phyloP scores from a whole-genome alignment of 1,284 basidiomycete species.

The Moesziomyces sp. region DNA sequence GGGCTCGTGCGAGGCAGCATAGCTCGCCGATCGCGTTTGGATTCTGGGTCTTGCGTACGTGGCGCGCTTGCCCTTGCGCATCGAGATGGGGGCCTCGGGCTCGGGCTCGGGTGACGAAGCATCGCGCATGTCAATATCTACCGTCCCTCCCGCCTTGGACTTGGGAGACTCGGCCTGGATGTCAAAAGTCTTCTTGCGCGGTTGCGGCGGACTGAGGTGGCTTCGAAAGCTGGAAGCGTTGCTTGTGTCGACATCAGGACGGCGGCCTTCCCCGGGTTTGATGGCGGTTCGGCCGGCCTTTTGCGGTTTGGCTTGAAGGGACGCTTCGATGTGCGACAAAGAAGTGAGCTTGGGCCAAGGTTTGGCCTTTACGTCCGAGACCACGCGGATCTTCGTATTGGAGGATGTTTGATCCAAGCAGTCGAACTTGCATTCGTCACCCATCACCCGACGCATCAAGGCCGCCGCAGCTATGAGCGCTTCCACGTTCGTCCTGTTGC shows the following conservation, averaged over 20 bases:
- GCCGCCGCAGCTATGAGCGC: slow-evolving; percentile 3
- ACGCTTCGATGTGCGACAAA: no score
- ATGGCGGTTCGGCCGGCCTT: slow-evolving; percentile 13
- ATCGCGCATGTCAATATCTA: slow-evolving; percentile 14
- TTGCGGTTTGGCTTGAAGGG: no score
- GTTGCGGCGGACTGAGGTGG: neutral
- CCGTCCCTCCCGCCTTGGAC: neutral
- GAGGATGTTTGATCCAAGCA: no score
- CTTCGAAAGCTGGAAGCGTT: neutral
- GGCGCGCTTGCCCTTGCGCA: slow-evolving; percentile 2
- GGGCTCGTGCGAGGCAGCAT: slow-evolving; percentile 1
- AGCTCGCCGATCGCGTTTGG: neutral
- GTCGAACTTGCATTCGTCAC: neutral
- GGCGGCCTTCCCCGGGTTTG: slow-evolving; percentile 15
- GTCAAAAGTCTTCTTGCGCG: slow-evolving; percentile 24
- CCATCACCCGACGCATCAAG: neutral
- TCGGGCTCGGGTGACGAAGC: neutral
- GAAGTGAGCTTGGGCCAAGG: no score
- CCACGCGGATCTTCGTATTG: no score
- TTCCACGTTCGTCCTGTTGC: neutral
- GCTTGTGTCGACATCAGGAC: neutral
- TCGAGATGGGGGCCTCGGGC: slow-evolving; percentile 5
- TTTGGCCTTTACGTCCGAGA: no score
- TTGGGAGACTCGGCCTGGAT: slow-evolving; percentile 27
- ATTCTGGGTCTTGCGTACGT: neutral